phyloP scores from a whole-genome alignment of 2,329 filamentous ascomycete species.

The Penicillium sp. region DNA sequence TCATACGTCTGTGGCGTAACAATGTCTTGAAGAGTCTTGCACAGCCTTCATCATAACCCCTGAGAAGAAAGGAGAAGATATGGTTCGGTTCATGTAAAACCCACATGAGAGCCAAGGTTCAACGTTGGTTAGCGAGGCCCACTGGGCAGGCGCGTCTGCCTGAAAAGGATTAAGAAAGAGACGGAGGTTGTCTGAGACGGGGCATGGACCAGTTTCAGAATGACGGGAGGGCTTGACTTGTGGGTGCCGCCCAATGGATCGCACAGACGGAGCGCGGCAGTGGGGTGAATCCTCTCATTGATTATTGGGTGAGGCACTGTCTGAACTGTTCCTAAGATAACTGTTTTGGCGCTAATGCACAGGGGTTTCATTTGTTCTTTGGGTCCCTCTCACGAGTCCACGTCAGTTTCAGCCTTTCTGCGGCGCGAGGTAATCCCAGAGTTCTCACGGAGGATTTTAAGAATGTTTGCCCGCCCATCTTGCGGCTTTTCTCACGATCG shows the following conservation, averaged over 20 bases:
- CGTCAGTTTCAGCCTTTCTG: constrained; percentile 24
- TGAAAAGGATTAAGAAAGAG: constrained; percentile 12
- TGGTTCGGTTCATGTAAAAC: constrained; percentile 9
- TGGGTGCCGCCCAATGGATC: constrained; percentile 16
- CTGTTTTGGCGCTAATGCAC: constrained; percentile 17
- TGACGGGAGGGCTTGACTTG: constrained; percentile 20
- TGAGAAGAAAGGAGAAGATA: not conserved
- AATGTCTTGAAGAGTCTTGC: constrained; percentile 1
- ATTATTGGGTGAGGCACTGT: constrained; percentile 11
- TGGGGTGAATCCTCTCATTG: not conserved
- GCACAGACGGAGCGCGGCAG: constrained; percentile 10
- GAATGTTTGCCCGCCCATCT: not conserved
- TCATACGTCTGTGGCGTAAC: constrained; percentile 3
- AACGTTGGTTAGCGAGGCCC: constrained; percentile 14
- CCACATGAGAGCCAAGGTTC: constrained; percentile 17
- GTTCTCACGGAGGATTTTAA: not conserved
- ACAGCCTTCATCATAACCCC: not conserved
- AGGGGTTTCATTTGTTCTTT: constrained; percentile 21
- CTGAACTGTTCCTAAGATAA: constrained; percentile 22
- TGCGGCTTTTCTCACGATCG: not conserved
- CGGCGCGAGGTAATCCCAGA: constrained; percentile 7
- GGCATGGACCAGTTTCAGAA: constrained; percentile 27
- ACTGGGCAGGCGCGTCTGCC: constrained; percentile 18
- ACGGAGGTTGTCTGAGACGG: constrained; percentile 16
- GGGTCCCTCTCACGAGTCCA: constrained; percentile 20